Evolutionary conservation across 1,284 basidiomycete genomes (phyloP), one percentile per base, ranked within the genome.

Genomic region (Wolfiporia cocos): DNA sequence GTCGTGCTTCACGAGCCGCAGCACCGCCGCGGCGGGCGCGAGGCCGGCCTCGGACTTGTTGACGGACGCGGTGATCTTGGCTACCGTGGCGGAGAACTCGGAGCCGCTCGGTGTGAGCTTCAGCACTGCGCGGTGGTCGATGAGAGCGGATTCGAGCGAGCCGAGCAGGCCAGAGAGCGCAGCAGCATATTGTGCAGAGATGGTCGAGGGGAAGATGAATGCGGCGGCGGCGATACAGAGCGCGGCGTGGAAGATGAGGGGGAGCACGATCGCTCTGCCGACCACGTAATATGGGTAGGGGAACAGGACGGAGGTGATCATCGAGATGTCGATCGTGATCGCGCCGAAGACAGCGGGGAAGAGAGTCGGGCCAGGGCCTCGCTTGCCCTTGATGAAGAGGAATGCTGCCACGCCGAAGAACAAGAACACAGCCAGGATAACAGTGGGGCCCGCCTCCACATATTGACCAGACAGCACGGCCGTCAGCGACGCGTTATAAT

Each of bases 271-370:
- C 0, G 59, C 43, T 54, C 67, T 54, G 29, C 79, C 81, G 15
- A 79, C 57, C 15, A 50, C 44, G 57, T 88, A 89, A 52, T 73
- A 74, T 0, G 85, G 74, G 49, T 70, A 88, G 0, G 86, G 87
- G 50, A 76, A 81, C 6, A 89, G 62, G 7, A 63, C 72, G 0
- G 76, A 73, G 1, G 76, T 79, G 0, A 77, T 80, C 17, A 87
- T 53, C 30, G 66, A 62, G 19, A 85, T 80, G 54, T 83, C 81
- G 79, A 53, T 32, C 48, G 69, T 70, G 42, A 81, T 75, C 51
- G 74, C 82, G 15, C 66, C 73, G 38, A 87, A 71, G 5, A 86
- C 62, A 24, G 63, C 68, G 0, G 79, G 73, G 44, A 82, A 70
- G 4, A 76, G 60, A 54, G 80, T 81, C 0, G 83, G 84, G 0